Conservation (phyloP, 306 rosid genomes). For the Vigna trinervia region DNA sequence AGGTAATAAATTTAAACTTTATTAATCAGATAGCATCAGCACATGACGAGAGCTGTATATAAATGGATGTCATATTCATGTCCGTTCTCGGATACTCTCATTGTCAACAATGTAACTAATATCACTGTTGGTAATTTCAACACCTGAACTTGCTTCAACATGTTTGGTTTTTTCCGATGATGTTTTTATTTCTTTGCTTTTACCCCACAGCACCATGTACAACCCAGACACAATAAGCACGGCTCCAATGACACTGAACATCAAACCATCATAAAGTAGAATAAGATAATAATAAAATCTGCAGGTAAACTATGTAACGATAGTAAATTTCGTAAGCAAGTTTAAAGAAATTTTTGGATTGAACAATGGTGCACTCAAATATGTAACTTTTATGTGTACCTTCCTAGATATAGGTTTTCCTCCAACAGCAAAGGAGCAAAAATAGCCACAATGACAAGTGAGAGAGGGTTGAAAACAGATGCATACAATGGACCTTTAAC, state of each 20-base stretch:
- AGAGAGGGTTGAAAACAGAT: neutral
- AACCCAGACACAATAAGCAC: constrained; percentile 9
- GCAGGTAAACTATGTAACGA: neutral
- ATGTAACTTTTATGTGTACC: neutral
- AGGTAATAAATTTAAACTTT: too few species aligned
- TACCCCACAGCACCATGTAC: constrained; percentile 15
- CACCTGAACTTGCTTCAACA: neutral
- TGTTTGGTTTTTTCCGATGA: neutral
- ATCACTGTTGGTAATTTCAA: neutral
- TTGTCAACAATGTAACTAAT: too few species aligned
- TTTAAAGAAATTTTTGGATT: neutral
- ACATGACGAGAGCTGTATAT: too few species aligned
- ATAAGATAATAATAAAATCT: too few species aligned
- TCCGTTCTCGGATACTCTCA: too few species aligned
- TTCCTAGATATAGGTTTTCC: constrained; percentile 24
- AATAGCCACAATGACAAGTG: constrained; percentile 3
- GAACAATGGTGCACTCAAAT: neutral
- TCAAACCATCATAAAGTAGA: neutral
- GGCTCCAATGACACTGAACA: neutral
- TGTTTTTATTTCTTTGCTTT: neutral
- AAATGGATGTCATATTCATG: too few species aligned
- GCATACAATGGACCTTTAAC: neutral
- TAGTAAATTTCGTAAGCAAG: too few species aligned
- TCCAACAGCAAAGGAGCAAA: neutral
- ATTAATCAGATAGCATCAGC: too few species aligned